These are phyloP conservation scores for Scheffersomyces spartinae DNA, from an alignment of 805 yeast genomes.

Conservation along the genomic window DNA sequence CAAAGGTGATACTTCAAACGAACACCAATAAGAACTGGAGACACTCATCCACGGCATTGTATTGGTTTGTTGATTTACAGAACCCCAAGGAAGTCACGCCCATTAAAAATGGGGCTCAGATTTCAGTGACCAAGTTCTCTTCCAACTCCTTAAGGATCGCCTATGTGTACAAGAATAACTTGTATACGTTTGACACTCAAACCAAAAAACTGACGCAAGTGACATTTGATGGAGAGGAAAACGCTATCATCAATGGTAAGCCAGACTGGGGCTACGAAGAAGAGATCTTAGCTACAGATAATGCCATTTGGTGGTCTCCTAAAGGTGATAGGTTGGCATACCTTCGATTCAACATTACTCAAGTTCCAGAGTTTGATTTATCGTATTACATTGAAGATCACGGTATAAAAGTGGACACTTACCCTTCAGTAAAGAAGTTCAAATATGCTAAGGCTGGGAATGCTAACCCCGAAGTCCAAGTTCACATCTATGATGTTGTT, in stretches of 20 bases:
- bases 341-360: conserved; percentile 59
- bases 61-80: conserved; percentile 28
- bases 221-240: conserved; percentile 59
- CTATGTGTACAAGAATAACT: conserved; percentile 56
- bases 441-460: conserved; percentile 84
- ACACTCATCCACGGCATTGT: conserved; percentile 34
- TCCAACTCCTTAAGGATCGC: conserved; percentile 60
- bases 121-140: conserved; percentile 54
- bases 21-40: conserved; percentile 51
- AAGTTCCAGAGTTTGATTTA: conserved; percentile 60
- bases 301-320: conserved; percentile 85
- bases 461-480: conserved; percentile 55
- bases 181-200: conserved; percentile 39
- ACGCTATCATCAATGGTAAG: conserved; percentile 73
- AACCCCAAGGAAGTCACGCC: conserved; percentile 11
- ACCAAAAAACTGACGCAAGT: conserved; percentile 29
- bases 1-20: conserved; percentile 46
- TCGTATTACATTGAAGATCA: conserved; percentile 59
- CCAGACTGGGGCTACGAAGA: conserved; percentile 96
- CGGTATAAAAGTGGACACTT: conserved; percentile 24
- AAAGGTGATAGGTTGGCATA: conserved; percentile 53
- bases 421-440: conserved; percentile 46
- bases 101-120: conserved; percentile 10
- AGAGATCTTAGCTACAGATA: conserved; percentile 63
- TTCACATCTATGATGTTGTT: conserved; percentile 33